phyloP scores from a whole-genome alignment of 1,284 basidiomycete genomes.

The Microbotryomycetes sp. region DNA sequence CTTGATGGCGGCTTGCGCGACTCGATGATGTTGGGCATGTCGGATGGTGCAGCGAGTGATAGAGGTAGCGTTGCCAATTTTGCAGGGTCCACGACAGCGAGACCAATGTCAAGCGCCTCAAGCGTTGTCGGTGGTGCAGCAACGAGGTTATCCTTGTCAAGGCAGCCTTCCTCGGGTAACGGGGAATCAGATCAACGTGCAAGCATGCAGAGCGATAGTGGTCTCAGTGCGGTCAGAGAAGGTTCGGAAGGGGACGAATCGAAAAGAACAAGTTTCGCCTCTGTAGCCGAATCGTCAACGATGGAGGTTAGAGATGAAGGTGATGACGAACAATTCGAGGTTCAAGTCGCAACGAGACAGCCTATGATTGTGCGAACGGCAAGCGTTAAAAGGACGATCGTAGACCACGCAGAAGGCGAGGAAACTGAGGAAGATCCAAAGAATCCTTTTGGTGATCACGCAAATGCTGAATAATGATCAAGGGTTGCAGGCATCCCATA shows the following conservation, averaged over 20 bases:
- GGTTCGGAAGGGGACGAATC: neutral
- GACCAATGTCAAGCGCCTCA: no score
- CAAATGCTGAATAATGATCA: neutral
- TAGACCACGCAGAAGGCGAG: neutral
- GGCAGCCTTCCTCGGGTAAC: neutral
- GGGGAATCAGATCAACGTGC: no score
- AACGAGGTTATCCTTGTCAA: neutral
- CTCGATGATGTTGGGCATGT: neutral
- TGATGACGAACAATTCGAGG: neutral
- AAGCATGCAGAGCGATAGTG: no score
- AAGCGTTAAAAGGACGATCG: neutral
- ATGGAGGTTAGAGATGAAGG: neutral
- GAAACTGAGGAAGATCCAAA: no score
- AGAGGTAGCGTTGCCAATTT: neutral
- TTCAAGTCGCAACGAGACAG: neutral
- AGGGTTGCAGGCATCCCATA: no score
- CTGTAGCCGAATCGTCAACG: neutral
- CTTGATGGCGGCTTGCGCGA: slow-evolving; percentile 24
- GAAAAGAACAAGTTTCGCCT: neutral
- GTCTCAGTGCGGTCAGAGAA: neutral
- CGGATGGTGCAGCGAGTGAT: neutral
- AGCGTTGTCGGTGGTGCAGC: no score
- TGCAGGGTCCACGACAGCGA: neutral
- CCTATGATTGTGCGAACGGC: neutral
- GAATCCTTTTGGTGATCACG: neutral